phyloP scores from a whole-genome alignment of 108 stramenopile species.

The Nitzschia palea region DNA sequence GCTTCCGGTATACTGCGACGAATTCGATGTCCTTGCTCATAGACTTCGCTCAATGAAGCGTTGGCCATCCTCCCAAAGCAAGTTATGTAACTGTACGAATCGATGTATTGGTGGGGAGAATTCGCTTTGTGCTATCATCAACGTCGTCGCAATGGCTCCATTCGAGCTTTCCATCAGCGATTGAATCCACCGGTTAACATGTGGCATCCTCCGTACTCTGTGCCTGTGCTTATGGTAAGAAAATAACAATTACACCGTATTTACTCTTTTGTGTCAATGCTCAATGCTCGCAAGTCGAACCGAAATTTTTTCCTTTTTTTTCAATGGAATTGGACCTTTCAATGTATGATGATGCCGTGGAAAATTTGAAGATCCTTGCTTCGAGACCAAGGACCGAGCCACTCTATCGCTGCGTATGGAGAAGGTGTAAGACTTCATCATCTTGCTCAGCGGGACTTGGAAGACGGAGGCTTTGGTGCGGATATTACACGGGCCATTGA shows the following conservation, averaged over 20 bases:
- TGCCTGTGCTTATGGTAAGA: conserved; percentile 68
- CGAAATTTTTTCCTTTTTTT: too few species aligned
- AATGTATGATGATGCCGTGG: conserved; percentile 54
- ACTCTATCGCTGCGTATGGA: conserved; percentile 49
- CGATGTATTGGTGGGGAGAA: conserved; percentile 44
- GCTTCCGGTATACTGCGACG: too few species aligned
- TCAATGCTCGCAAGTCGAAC: too few species aligned
- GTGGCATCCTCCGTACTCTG: conserved; percentile 39
- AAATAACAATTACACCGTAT: conserved; percentile 2
- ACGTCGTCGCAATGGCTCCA: conserved; percentile 58
- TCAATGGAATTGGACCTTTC: conserved; percentile 67
- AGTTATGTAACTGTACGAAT: conserved; percentile 21
- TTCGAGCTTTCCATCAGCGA: conserved; percentile 58
- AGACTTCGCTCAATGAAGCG: too few species aligned
- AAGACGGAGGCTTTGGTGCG: conserved; percentile 64
- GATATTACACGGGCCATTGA: conserved; percentile 47
- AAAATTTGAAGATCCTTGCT: conserved; percentile 45
- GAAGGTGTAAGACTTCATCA: conserved; percentile 48
- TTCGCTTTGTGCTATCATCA: conserved; percentile 59
- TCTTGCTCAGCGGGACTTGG: conserved; percentile 47
- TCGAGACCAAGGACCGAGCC: conserved; percentile 8
- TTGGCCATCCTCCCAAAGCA: too few species aligned
- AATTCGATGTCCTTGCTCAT: too few species aligned
- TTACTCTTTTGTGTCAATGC: too few species aligned
- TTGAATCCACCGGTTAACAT: conserved; percentile 22